Evolutionary conservation across 2,329 filamentous ascomycete genomes (phyloP), one percentile per base, ranked within the genome.

Genomic region (Botrytis medusae): DNA sequence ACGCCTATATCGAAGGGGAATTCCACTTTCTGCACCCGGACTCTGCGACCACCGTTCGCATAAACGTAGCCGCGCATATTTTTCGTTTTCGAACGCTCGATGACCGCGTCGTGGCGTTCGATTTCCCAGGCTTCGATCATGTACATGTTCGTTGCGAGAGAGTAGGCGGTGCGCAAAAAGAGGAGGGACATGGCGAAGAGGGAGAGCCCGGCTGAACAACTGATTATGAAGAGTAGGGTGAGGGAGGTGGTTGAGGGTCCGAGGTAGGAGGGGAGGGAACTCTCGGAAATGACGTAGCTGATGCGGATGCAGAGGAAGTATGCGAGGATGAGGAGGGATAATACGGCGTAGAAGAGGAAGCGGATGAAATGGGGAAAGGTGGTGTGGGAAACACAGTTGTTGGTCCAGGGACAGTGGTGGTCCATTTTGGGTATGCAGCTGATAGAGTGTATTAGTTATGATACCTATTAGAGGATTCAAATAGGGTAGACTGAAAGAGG

Each of bases 331-430:
- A 90, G 90, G n/a, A 82, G 77, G 77, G 93, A 89, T 2, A 91
- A 85, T 22, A 87, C 74, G 40, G 92, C 86, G 80, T 90, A 95
- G 75, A 89, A 80, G 61, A 96, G 85, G 83, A 96, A 95, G 78
- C 93, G 92, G 64, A 94, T 76, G 82, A 96, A 96, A 83, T 95
- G 91, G 12, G 93, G 93, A 78, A 94, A 93, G 1, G 92, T 95
- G 74, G 90, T 91, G 81, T 94, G 88, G 20, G 92, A 94, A 71
- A 96, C 92, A 84, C 93, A 97, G 83, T 95, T 95, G 74, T 84
- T 85, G 5, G 92, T 95, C 93, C 93, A 96, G 4, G 93, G 92
- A 80, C 93, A 96, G 83, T 97, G 93, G 83, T 94, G 92, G 83
- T 95, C 92, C 92, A 95, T 95, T 82, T 90, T 92, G 54, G 92